Evolutionary conservation across 192 early-diverging fungal species (phyloP).

Genomic region (Coemansia sp.): DNA sequence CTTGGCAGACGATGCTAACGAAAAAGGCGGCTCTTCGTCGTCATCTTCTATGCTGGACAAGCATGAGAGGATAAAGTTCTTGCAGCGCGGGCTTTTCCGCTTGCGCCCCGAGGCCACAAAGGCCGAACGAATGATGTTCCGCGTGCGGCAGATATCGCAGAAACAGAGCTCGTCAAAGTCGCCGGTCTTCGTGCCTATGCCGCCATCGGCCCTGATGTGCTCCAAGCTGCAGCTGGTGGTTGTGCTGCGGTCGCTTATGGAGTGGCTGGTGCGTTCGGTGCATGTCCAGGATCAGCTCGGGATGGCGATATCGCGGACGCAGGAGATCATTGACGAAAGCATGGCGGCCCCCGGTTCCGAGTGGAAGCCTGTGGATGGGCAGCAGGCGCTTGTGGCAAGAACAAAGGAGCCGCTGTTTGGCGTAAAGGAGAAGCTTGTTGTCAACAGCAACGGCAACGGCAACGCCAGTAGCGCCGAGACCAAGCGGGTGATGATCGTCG

Average conservation of each 20-base stretch:
- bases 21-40: not conserved
- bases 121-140: conserved; percentile 33
- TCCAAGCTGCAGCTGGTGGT: conserved; percentile 31
- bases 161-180: conserved; percentile 35
- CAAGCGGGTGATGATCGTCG: conserved; percentile 47
- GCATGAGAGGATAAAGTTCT: conserved; percentile 17
- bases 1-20: not conserved
- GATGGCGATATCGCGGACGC: conserved; percentile 37
- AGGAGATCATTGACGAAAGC: conserved; percentile 21
- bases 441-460: conserved; percentile 17
- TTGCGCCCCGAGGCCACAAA: conserved; percentile 35
- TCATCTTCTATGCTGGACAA: not conserved
- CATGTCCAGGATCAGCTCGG: conserved; percentile 47
- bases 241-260: conserved; percentile 48
- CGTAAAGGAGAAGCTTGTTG: conserved; percentile 46
- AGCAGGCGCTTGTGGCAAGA: not conserved
- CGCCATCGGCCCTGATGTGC: conserved; percentile 43
- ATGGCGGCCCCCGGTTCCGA: not conserved
- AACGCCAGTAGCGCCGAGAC: conserved; percentile 6
- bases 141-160: conserved; percentile 18
- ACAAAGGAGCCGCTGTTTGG: conserved; percentile 26
- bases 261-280: conserved; percentile 46
- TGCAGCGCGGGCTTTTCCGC: conserved; percentile 41
- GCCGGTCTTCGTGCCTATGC: conserved; percentile 38
- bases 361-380: not conserved